A percentile compares a stretch with the other conserved stretches of the same genome.
Evolutionary conservation across 352 stramenopile genomes (phyloP).

Genomic region (Globisporangium lucens): DNA sequence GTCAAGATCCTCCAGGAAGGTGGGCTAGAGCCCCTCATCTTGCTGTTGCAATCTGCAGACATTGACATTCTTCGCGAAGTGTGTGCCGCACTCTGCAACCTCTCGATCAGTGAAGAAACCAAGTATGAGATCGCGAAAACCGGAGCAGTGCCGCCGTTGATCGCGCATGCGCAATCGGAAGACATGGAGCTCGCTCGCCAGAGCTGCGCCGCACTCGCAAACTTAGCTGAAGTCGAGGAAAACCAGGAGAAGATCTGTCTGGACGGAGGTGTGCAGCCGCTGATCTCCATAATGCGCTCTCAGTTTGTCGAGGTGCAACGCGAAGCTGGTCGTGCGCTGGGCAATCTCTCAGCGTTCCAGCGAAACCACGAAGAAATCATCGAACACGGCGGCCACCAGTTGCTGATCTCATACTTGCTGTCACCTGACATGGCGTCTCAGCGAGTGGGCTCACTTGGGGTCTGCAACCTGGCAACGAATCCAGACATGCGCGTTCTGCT

Average conservation of each 20-base stretch:
- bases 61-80: constrained; percentile 93
- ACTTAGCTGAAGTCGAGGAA: constrained; percentile 93
- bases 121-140: constrained; percentile 97
- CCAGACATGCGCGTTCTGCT: constrained; percentile 86
- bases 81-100: constrained; percentile 93
- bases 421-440: constrained; percentile 94
- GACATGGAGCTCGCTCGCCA: constrained; percentile 91
- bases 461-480: constrained; percentile 95
- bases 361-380: constrained; percentile 91
- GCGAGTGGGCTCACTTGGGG: constrained; percentile 90
- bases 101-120: constrained; percentile 94
- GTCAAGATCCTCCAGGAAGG: constrained; percentile 97
- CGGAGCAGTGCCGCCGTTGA: constrained; percentile 87
- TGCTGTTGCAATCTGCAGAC: constrained; percentile 89
- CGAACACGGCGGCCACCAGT: constrained; percentile 89
- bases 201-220: constrained; percentile 91
- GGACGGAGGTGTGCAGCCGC: constrained; percentile 89
- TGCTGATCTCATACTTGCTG: constrained; percentile 95
- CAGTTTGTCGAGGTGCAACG: constrained; percentile 94
- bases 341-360: constrained; percentile 91
- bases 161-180: constrained; percentile 90
- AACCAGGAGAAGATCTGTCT: constrained; percentile 94
- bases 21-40: constrained; percentile 90
- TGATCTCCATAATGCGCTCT: constrained; percentile 94
- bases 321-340: constrained; percentile 88